A percentile compares a stretch with the other conserved stretches of the same genome.
Evolutionary conservation across 2,329 filamentous ascomycete species (phyloP).

Genomic region (Fusarium redolens): DNA sequence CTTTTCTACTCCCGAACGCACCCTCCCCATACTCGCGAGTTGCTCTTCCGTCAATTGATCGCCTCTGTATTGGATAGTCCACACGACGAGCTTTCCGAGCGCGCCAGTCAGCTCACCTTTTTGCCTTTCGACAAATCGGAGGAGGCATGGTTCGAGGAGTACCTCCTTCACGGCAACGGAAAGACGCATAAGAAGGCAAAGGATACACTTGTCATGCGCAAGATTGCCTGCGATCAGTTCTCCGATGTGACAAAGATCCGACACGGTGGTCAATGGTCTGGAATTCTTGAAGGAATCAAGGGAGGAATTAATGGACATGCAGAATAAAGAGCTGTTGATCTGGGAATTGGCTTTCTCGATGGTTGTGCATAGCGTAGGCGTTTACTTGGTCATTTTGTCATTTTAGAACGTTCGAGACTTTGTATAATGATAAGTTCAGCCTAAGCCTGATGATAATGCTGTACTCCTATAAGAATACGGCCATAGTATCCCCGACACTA

Average conservation of each 20-base stretch:
- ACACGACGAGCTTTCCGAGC: conserved; percentile 59
- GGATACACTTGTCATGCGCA: conserved; percentile 80
- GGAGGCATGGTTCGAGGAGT: conserved; percentile 79
- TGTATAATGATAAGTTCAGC: background rate
- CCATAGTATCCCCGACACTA: no score
- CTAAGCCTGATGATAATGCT: background rate
- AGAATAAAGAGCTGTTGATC: conserved; percentile 29
- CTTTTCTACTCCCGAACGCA: conserved; percentile 78
- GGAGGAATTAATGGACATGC: conserved; percentile 54
- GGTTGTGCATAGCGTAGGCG: conserved; percentile 43
- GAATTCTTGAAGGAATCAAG: conserved; percentile 64
- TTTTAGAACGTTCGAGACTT: background rate
- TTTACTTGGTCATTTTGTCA: conserved; percentile 17
- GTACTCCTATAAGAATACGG: background rate
- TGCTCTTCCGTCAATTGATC: conserved; percentile 75
- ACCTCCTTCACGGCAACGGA: conserved; percentile 72
- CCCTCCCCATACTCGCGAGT: conserved; percentile 68
- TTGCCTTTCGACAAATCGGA: conserved; percentile 78
- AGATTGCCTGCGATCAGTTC: conserved; percentile 74
- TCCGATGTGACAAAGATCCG: conserved; percentile 59
- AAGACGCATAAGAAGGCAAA: conserved; percentile 72
- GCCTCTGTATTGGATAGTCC: conserved; percentile 63
- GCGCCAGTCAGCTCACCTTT: conserved; percentile 76
- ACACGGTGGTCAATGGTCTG: conserved; percentile 59
- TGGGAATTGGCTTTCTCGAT: background rate